A percentile compares a stretch with the other conserved stretches of the same genome.
Evolutionary conservation across 495 filamentous ascomycete species (phyloP).

Genomic region (Podospora bellae-mahoneyi): DNA sequence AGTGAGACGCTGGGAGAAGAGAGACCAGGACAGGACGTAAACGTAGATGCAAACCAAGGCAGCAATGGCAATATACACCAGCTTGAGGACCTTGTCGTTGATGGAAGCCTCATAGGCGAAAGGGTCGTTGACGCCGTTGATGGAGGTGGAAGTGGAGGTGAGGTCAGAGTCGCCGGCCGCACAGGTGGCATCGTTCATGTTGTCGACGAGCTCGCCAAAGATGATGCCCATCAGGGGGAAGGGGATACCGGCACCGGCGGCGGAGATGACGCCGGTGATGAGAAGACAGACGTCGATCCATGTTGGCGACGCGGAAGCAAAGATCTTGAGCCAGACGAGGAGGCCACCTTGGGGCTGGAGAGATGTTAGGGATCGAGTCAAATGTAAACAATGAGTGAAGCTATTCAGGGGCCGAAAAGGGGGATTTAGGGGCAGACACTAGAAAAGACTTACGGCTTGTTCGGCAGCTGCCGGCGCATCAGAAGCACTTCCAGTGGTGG

Average conservation of each 20-base stretch:
- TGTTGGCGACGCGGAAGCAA: slow-evolving; percentile 36
- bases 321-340: slow-evolving; percentile 20
- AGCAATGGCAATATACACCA: slow-evolving; percentile 62
- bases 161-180: slow-evolving; percentile 18
- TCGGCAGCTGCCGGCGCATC: not conserved
- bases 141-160: slow-evolving; percentile 23
- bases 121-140: slow-evolving; percentile 15
- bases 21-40: slow-evolving; percentile 55
- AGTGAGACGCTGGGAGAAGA: slow-evolving; percentile 59
- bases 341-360: slow-evolving; percentile 3
- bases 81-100: slow-evolving; percentile 56
- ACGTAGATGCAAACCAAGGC: slow-evolving; percentile 59
- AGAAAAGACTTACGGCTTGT: not conserved
- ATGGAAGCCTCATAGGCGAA: slow-evolving; percentile 36
- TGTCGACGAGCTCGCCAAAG: slow-evolving; percentile 65
- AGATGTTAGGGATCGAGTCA: not conserved
- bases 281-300: slow-evolving; percentile 49
- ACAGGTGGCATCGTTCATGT: slow-evolving; percentile 61
- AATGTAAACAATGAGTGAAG: slow-evolving; percentile 1
- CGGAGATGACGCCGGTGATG: slow-evolving; percentile 48
- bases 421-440: not conserved
- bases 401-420: slow-evolving; percentile 1
- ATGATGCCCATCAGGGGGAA: slow-evolving; percentile 66
- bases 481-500: not conserved
- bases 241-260: slow-evolving; percentile 62